Base-by-base conservation (phyloP, 306 rosid species). In the Citrullus colocynthis region DNA sequence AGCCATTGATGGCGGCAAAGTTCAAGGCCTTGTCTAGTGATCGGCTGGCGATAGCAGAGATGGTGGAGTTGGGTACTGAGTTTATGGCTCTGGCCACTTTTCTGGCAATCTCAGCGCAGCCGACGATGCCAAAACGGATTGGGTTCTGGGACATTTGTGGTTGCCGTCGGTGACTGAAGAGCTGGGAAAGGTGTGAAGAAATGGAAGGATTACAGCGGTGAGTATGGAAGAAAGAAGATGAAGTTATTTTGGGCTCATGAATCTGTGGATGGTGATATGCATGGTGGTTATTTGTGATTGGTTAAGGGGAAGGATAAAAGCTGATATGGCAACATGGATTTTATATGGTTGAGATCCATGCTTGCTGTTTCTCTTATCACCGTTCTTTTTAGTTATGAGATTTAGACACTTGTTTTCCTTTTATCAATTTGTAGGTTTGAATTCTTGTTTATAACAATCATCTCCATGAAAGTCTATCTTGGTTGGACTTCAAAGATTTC, bases 81-180 rank as follows among this genome's bases (percentile, higher is more conserved):
- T 64, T 48, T 6, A 91, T 91, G 81, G 97, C 98, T 81, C 97
- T 87, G 64, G 90, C 88, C n/a, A 91, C 78, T 79, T 93, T 91
- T 48, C 90, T 63, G 32, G 96, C 96, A 65, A 93, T 89, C 5
- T 61, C 20, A 44, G 95, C 96, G 75, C 98, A 90, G 71, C 96
- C 96, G 37, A 88, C 11, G 52, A 93, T 84, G 20, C 91, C 96
- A 21, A 89, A 89, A 54, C 89, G 93, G 41, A 89, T 81, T 6
- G 83, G 83, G 17, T 58, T 70, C 45, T 48, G 74, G 5, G 48
- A 74, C 80, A 77, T 77, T 12, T 60, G 16, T 37, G 79, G 34
- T 55, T 55, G 12, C 52, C 9, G 1, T 39, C 0, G 54, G 56
- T 6, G 30, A 21, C 71, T 24, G 66, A 58, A 9, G 66, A 60